Evolutionary conservation across 2,329 filamentous ascomycete genomes (phyloP).

Genomic region (Aspergillus neoniger): DNA sequence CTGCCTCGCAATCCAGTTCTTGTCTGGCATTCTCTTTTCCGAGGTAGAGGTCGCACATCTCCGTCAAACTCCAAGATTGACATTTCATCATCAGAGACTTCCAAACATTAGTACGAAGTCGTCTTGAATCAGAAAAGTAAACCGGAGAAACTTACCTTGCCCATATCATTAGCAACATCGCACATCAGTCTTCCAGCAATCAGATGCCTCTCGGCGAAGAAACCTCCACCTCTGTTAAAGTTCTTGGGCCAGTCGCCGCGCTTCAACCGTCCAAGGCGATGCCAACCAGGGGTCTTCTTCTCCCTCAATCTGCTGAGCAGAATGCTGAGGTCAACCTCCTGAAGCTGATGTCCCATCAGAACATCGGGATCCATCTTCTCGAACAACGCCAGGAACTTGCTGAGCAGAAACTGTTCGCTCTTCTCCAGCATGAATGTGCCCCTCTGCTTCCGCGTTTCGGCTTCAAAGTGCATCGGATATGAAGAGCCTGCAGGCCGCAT

Average conservation of each 20-base stretch:
- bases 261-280: conserved; percentile 83
- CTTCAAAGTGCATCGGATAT: conserved; percentile 87
- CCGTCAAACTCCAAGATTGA: conserved; percentile 95
- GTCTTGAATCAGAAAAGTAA: neutral
- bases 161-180: conserved; percentile 92
- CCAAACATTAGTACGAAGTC: conserved; percentile 26
- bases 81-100: conserved; percentile 91
- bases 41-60: conserved; percentile 94
- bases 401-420: conserved; percentile 80
- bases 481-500: conserved; percentile 75
- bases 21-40: conserved; percentile 69
- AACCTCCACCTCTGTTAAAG: conserved; percentile 81
- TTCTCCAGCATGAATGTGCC: conserved; percentile 79
- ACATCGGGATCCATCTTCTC: conserved; percentile 90
- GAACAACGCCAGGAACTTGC: conserved; percentile 85
- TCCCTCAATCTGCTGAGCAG: conserved; percentile 83
- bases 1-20: conserved; percentile 85
- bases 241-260: conserved; percentile 83
- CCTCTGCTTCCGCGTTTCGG: conserved; percentile 70
- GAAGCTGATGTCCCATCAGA: conserved; percentile 89
- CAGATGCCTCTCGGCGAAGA: conserved; percentile 89
- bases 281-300: conserved; percentile 92
- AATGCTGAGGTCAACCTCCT: conserved; percentile 94
- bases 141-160: conserved; percentile 58
- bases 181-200: conserved; percentile 87